Percentiles rank a stretch among this genome's conserved stretches.
These are phyloP conservation scores for Geranium brycei DNA, from an alignment of 345 rosid species.

Conservation along the genomic window DNA sequence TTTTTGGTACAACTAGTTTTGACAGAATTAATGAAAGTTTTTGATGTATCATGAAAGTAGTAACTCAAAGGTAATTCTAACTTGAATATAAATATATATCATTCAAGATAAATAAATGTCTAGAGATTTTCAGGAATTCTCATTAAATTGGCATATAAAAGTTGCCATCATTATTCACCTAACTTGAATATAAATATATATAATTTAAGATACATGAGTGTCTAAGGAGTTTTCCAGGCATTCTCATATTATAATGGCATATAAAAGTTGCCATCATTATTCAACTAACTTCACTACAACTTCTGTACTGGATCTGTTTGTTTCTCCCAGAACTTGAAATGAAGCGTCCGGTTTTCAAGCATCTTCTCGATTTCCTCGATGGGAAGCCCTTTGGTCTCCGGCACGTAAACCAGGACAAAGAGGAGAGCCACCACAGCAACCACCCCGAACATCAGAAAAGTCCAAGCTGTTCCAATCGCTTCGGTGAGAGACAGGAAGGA, in stretches of 20 bases:
- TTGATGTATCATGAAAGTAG: neutral
- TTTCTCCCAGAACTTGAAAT: conserved; percentile 56
- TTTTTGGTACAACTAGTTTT: neutral
- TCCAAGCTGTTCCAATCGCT: conserved; percentile 64
- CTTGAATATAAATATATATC: too few relatives aligned
- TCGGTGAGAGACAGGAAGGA: conserved; percentile 56
- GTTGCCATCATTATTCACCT: too few relatives aligned
- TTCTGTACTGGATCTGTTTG: neutral
- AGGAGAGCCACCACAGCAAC: conserved; percentile 48
- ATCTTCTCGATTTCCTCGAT: conserved; percentile 79
- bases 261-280: too few relatives aligned
- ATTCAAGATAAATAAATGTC: too few relatives aligned
- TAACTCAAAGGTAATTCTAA: too few relatives aligned
- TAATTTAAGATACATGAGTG: too few relatives aligned
- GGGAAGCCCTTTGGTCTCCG: conserved; percentile 78
- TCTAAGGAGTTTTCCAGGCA: too few relatives aligned
- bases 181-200: too few relatives aligned
- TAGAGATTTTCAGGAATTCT: too few relatives aligned
- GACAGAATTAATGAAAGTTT: neutral
- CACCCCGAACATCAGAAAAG: conserved; percentile 56
- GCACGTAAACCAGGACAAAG: conserved; percentile 64
- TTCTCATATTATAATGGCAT: too few relatives aligned
- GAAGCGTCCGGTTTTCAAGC: conserved; percentile 46
- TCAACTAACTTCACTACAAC: too few relatives aligned
- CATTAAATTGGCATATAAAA: too few relatives aligned